Conservation (phyloP, 257 asterid species). For the Solanum chmielewskii region DNA sequence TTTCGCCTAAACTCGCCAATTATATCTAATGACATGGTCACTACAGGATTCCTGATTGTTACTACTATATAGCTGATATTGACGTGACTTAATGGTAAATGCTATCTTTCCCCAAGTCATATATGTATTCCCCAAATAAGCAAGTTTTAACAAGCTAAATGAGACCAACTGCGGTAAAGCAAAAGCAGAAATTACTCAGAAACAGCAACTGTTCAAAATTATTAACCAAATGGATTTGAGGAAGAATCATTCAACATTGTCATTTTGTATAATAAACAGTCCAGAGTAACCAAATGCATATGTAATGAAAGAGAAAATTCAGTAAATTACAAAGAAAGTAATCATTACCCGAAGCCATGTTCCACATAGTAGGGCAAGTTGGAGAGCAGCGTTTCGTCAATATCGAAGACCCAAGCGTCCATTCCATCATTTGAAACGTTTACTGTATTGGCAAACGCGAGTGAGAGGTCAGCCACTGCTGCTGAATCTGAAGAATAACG, state of each 20-base stretch:
- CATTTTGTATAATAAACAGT: background rate
- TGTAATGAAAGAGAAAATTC: background rate
- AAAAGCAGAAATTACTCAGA: background rate
- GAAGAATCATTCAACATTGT: background rate
- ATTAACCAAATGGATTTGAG: background rate
- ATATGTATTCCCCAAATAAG: background rate
- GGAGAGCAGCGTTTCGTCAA: slow-evolving; percentile 80
- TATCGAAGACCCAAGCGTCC: slow-evolving; percentile 82
- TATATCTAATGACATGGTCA: background rate
- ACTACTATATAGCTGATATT: background rate
- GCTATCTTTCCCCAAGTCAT: background rate
- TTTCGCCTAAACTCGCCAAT: background rate
- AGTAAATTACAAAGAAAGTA: background rate
- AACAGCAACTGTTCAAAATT: background rate
- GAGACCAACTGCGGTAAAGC: background rate
- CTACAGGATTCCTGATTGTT: background rate
- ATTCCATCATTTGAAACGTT: slow-evolving; percentile 35
- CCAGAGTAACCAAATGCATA: background rate
- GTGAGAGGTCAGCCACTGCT: slow-evolving; percentile 49
- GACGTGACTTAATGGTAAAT: background rate
- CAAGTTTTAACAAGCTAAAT: background rate
- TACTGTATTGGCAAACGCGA: slow-evolving; percentile 32
- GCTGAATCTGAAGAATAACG: slow-evolving; percentile 40
- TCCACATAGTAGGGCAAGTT: slow-evolving; percentile 60
- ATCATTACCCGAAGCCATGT: slow-evolving; percentile 68